phyloP scores from a whole-genome alignment of 257 asterid genomes.

The Solanum piurae region DNA sequence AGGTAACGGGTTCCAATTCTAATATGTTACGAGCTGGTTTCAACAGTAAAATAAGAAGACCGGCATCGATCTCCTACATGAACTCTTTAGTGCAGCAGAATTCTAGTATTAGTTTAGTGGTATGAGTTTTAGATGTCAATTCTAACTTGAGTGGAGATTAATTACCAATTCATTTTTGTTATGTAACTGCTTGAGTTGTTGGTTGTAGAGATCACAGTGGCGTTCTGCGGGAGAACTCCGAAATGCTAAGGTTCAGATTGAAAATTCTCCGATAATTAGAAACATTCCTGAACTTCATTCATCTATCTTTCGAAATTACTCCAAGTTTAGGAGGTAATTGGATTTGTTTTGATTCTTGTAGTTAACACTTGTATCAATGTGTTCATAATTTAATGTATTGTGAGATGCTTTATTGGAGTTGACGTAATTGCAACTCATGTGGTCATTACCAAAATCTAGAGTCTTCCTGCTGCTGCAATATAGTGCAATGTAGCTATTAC shows the following conservation, averaged over 20 bases:
- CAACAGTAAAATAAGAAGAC: slow-evolving; percentile 14
- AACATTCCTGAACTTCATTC: slow-evolving; percentile 22
- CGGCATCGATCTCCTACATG: slow-evolving; percentile 35
- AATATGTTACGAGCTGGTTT: slow-evolving; percentile 14
- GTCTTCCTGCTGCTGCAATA: neutral
- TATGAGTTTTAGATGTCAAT: slow-evolving; percentile 8
- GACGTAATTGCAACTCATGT: neutral
- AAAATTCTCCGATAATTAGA: slow-evolving; percentile 29
- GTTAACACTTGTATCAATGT: neutral
- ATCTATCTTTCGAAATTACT: slow-evolving; percentile 42
- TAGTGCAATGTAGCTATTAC: neutral
- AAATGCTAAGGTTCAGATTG: slow-evolving; percentile 28
- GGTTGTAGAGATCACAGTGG: slow-evolving; percentile 30
- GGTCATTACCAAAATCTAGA: neutral
- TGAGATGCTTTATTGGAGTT: neutral
- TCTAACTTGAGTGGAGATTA: neutral
- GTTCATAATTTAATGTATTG: neutral
- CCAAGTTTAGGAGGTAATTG: slow-evolving; percentile 37
- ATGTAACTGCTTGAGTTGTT: neutral
- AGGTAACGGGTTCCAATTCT: neutral
- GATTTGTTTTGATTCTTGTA: neutral
- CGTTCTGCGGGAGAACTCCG: slow-evolving; percentile 36
- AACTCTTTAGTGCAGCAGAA: slow-evolving; percentile 21
- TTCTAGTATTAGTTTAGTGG: slow-evolving; percentile 20
- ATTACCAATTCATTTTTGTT: neutral